Base-by-base conservation (phyloP, 1,284 basidiomycete genomes). In the Cutaneotrichosporon daszewskae region DNA sequence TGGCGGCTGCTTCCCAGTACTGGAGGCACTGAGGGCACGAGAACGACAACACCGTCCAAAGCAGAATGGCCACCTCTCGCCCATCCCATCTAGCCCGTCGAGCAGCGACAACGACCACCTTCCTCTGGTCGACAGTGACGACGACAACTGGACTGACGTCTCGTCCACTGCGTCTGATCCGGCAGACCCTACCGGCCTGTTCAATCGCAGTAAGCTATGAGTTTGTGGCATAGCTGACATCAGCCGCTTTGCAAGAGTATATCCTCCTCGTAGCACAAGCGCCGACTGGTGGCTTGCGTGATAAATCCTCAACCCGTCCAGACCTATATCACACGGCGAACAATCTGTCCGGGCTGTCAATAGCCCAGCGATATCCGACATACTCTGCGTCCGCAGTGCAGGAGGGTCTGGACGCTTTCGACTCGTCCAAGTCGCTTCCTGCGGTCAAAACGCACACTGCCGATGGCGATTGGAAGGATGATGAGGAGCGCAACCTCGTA, bases 301-400 rank as follows among this genome's bases (percentile, higher is more conserved):
- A 98, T 66, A 98, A 98, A 66, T 94, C 94, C 10, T 87, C 86
- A 33, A 96, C 95, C 84, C 66, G 71, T 19, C 74, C 89, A 13
- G 91, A 96, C 65, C 77, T 86, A 24, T 96, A 96, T 65, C 92
- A 96, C 60, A 94, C 91, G 0, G 72, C 87, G 34, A 95, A 92
- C 68, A 89, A 87, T 61, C 78, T 95, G 3, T 79, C 88, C 8
- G 91, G 91, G 8, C 75, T 94, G n/a, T 85, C 88, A 0, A 74
- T 81, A 0, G 86, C 91, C 0, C 91, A 95, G 63, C 88, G 94
- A 55, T 77, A 75, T 31, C 75, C 89, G 8, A 69, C 69, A 16
- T 79, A 79, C 3, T n/a, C n/a, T n/a, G n/a, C n/a, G n/a, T n/a
- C n/a, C n/a, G 78, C 79, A 0, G 58, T 69, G 0, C 48, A 68